These are phyloP conservation scores for Skeletonema marinoi DNA, from an alignment of 108 stramenopile genomes.

Conservation along the genomic window DNA sequence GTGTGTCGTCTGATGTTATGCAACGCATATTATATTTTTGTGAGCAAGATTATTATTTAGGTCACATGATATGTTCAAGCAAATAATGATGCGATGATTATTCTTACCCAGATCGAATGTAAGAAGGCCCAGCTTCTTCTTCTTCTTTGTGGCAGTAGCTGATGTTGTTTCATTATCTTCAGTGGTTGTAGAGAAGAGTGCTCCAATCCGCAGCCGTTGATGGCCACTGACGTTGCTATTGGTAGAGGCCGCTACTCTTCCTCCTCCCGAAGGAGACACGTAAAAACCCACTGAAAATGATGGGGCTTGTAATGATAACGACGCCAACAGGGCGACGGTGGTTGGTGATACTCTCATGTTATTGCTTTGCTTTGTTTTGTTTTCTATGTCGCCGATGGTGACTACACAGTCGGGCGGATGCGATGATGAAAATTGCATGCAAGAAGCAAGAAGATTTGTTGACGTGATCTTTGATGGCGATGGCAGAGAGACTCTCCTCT, in stretches of 20 bases:
- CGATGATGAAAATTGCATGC: too few species aligned
- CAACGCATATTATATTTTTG: too few species aligned
- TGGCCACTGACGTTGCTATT: not conserved
- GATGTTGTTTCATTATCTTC: constrained; percentile 21
- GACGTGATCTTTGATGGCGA: too few species aligned
- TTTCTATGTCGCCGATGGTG: too few species aligned
- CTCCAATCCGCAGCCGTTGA: not conserved
- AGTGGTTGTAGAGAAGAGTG: constrained; percentile 26
- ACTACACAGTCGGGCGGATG: too few species aligned
- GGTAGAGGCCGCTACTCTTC: not conserved
- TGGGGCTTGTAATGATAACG: constrained; percentile 16
- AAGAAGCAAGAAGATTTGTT: too few species aligned
- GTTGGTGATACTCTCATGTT: constrained; percentile 27
- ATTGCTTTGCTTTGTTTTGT: not conserved
- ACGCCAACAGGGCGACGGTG: constrained; percentile 23
- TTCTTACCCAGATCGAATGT: constrained; percentile 68
- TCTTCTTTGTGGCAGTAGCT: constrained; percentile 12
- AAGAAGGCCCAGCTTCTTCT: constrained; percentile 55
- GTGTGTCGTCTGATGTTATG: constrained; percentile 60
- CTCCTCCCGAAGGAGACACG: constrained; percentile 5
- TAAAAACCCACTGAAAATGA: constrained; percentile 16
- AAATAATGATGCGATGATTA: not conserved
- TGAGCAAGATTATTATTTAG: too few species aligned
- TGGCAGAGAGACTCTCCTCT: too few species aligned
- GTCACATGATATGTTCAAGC: not conserved